These are phyloP conservation scores for Cephalotrichum gorgonifer DNA, from an alignment of 2,329 filamentous ascomycete genomes.

Conservation along the genomic window DNA sequence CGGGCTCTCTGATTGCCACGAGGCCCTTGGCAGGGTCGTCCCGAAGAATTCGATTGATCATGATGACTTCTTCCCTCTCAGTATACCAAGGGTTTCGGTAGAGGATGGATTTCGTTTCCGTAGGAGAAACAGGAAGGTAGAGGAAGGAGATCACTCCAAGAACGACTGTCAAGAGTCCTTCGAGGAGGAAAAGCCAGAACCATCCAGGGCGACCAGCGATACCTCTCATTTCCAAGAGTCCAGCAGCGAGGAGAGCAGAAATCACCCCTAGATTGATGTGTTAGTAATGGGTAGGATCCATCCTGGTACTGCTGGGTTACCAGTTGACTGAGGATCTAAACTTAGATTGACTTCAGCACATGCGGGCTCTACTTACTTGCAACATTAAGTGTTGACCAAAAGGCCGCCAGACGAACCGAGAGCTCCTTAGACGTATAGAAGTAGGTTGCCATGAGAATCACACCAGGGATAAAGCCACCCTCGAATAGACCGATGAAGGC, in stretches of 20 bases:
- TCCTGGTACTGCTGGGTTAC: neutral
- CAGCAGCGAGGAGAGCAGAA: constrained; percentile 53
- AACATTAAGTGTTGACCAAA: constrained; percentile 48
- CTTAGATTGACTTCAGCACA: neutral
- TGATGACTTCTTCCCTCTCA: constrained; percentile 49
- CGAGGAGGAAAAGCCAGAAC: constrained; percentile 55
- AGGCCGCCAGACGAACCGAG: constrained; percentile 54
- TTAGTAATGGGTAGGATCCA: neutral
- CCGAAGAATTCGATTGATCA: constrained; percentile 48
- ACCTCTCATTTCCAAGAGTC: constrained; percentile 55
- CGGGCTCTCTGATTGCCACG: constrained; percentile 49
- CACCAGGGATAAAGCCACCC: constrained; percentile 48
- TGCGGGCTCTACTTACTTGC: constrained; percentile 13
- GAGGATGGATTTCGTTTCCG: constrained; percentile 50
- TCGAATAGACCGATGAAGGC: constrained; percentile 43
- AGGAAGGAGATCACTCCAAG: constrained; percentile 55
- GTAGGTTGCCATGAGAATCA: constrained; percentile 58
- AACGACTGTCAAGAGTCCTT: constrained; percentile 57
- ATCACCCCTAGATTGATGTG: neutral
- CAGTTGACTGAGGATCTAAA: neutral
- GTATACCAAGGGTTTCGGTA: constrained; percentile 51
- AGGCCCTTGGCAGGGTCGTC: constrained; percentile 50
- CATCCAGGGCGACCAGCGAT: constrained; percentile 41
- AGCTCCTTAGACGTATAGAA: constrained; percentile 63
- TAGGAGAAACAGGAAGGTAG: constrained; percentile 55